Evolutionary conservation across 2,329 filamentous ascomycete genomes (phyloP), one percentile per base, ranked within the genome.

Genomic region (Mollisia scopiformis): DNA sequence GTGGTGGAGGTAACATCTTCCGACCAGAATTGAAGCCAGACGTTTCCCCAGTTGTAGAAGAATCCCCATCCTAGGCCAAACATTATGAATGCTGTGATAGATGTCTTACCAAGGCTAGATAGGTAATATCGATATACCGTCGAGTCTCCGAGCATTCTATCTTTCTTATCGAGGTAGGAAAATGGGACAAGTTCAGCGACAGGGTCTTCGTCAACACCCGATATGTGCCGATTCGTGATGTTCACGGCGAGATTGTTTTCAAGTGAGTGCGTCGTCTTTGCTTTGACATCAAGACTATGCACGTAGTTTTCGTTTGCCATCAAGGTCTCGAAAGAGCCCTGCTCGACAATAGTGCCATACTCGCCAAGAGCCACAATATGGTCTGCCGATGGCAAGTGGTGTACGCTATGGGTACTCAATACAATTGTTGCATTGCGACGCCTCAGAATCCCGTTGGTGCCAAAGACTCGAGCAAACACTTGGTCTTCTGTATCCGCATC

Each of bases 341-440:
- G 75, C 60, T 78, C 75, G 2, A 68, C 57, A 27, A 78, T 71
- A 21, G 41, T 71, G 19, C 76, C 76, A 27, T 74, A 64, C 6
- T n/a, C 62, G 43, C 68, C 65, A 6, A 78, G 70, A 23, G 71
- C 71, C 23, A 78, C 67, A 30, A 79, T 73, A 33, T 77, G 71
- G 64, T 79, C 76, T n/a, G 74, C 75, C 31, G 73, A 70, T 19
- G 72, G 73, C 1, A 78, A 14, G 59, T 66, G 58, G 37, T 59
- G 46, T 43, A 65, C 37, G 10, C 33, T 61, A 43, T 70, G 76
- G 2, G 75, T 78, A 11, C 72, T 71, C 5, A 79, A 63, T 5
- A 80, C 31, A 0, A 74, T 66, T 1, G 78, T 78, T 0, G 74
- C 70, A 0, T 67, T 64, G 58, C 69, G 71, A 21, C 21, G 66